Conservation (phyloP, 1,284 basidiomycete genomes). For the Irpex lacteus region DNA sequence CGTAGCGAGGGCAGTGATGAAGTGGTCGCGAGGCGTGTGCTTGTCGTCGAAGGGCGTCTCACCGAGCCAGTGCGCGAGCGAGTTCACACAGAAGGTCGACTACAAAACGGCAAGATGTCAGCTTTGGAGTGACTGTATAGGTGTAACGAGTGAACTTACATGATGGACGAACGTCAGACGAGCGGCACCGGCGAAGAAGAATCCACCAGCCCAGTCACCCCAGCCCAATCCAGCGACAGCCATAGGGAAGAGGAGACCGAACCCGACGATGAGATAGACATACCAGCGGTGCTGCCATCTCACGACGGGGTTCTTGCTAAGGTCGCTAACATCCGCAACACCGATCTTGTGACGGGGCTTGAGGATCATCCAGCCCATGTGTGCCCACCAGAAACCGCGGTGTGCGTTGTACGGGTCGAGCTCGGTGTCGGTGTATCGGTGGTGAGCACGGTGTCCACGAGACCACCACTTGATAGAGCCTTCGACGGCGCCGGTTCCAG, state of each 20-base stretch:
- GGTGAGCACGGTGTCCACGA: conserved; percentile 91
- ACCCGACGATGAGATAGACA: conserved; percentile 64
- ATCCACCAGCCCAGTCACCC: conserved; percentile 85
- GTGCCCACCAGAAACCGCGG: conserved; percentile 77
- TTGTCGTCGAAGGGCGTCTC: conserved; percentile 94
- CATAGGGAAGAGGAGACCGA: conserved; percentile 77
- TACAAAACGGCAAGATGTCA: conserved; percentile 23
- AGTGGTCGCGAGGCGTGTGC: conserved; percentile 87
- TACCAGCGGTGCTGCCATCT: conserved; percentile 89
- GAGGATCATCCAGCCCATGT: conserved; percentile 92
- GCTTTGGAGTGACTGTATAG: neutral
- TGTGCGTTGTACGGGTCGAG: conserved; percentile 94
- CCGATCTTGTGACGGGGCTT: conserved; percentile 88
- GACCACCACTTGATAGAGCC: conserved; percentile 96
- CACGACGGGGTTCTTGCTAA: conserved; percentile 75
- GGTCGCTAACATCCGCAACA: conserved; percentile 84
- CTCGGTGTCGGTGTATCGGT: conserved; percentile 93
- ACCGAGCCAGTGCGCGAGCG: conserved; percentile 92
- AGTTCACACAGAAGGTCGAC: conserved; percentile 96
- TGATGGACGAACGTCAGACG: conserved; percentile 88
- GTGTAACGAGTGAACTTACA: conserved; percentile 41
- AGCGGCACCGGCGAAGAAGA: conserved; percentile 82
- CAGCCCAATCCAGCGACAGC: conserved; percentile 77
- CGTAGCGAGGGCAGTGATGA: conserved; percentile 84
- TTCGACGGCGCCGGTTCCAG: conserved; percentile 85